phyloP scores from a whole-genome alignment of 306 rosid genomes.

The Acacia melanoxylon region DNA sequence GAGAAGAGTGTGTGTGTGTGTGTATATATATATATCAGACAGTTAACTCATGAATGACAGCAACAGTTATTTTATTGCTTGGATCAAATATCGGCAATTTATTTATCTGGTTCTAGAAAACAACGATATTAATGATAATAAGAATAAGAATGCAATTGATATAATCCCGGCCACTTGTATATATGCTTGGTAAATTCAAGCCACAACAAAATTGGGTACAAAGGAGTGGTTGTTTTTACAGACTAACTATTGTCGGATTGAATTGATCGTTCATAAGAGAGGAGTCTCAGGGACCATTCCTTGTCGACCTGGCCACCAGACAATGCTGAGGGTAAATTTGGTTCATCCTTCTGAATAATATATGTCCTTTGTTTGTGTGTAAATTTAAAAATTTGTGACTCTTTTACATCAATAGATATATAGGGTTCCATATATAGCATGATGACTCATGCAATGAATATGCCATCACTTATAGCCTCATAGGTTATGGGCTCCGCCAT shows the following conservation, averaged over 20 bases:
- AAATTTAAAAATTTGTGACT: background rate
- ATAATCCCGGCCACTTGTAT: too few species aligned
- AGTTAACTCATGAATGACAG: slow-evolving; percentile 27
- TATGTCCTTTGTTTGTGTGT: background rate
- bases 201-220: background rate
- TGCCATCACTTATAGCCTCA: slow-evolving; percentile 33
- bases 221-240: background rate
- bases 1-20: too few species aligned
- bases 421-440: slow-evolving; percentile 29
- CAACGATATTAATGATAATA: background rate
- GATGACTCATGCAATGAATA: slow-evolving; percentile 35
- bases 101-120: background rate
- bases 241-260: background rate
- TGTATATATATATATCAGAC: background rate
- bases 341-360: slow-evolving; percentile 5
- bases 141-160: background rate
- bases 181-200: background rate
- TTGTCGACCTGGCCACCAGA: slow-evolving; percentile 21
- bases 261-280: background rate
- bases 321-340: slow-evolving; percentile 5
- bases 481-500: slow-evolving; percentile 31
- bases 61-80: slow-evolving; percentile 10
- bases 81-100: slow-evolving; percentile 10
- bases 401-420: background rate
- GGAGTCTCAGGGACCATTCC: slow-evolving; percentile 19